Conservation (phyloP, 495 filamentous ascomycete genomes). For the Cercophora newfieldiana region DNA sequence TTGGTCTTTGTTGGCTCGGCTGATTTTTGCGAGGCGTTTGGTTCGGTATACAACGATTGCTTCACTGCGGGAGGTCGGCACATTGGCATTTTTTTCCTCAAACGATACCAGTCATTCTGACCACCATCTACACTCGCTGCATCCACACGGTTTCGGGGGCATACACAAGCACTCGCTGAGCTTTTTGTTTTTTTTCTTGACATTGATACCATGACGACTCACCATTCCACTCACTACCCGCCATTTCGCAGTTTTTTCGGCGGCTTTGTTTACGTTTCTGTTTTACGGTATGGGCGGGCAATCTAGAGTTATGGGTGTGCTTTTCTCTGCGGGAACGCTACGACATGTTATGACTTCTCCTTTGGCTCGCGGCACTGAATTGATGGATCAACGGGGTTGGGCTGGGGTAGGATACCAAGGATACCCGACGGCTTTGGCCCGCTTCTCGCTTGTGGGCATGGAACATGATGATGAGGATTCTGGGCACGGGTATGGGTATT, state of each 20-base stretch:
- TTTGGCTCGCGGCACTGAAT: slow-evolving; percentile 9
- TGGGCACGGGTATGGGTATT: slow-evolving; percentile 1
- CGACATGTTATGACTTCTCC: slow-evolving; percentile 29
- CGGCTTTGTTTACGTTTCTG: neutral
- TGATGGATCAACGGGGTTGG: neutral
- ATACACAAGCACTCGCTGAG: slow-evolving; percentile 20
- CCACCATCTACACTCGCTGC: slow-evolving; percentile 29
- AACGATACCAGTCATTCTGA: slow-evolving; percentile 26
- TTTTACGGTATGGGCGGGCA: neutral
- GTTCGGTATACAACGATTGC: slow-evolving; percentile 11
- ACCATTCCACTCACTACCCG: slow-evolving; percentile 3
- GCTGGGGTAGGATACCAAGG: slow-evolving; percentile 5
- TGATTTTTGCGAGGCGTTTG: slow-evolving; percentile 14
- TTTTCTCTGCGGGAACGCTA: slow-evolving; percentile 6
- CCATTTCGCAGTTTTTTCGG: neutral
- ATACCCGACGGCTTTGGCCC: slow-evolving; percentile 17
- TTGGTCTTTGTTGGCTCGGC: neutral
- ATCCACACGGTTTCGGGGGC: slow-evolving; percentile 19
- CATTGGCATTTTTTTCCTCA: slow-evolving; percentile 19
- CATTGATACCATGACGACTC: slow-evolving; percentile 19
- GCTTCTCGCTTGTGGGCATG: neutral
- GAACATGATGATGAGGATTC: slow-evolving; percentile 1
- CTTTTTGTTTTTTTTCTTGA: neutral
- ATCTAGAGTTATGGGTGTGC: slow-evolving; percentile 10
- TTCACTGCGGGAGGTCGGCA: slow-evolving; percentile 21